Evolutionary conservation across 2,329 filamentous ascomycete genomes (phyloP), one percentile per base, ranked within the genome.

Genomic region (Escovopsis sp.): DNA sequence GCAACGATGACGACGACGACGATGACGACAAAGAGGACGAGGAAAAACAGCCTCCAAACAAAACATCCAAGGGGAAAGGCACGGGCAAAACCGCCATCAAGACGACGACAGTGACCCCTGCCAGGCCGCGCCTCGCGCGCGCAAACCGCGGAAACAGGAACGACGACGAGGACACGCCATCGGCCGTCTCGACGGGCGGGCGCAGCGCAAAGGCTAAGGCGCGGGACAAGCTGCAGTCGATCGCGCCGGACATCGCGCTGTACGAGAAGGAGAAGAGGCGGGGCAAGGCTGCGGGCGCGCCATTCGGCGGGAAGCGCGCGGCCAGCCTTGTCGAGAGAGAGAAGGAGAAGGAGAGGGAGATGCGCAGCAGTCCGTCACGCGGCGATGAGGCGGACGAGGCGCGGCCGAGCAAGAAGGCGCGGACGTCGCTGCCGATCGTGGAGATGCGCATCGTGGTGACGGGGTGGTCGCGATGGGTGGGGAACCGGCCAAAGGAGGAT

Each of bases 241-340:
- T 88, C 38, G 86, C 83, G 1, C 72, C 79, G 1, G 90, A 98
- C 50, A 86, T 96, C 49, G 79, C 79, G 2, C 63, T 92, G 23
- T 98, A 90, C 49, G 81, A 96, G 50, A 94, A 90, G 52, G 90
- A 98, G 59, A 85, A 73, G 63, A 94, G 93, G 61, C 76, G 90
- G 15, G 50, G 52, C 41, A 73, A 68, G 43, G 57, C 62, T 34
- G 63, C 52, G 3, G 21, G 21, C 21, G 55, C 58, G 2, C 63
- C 67, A 0, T 79, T 72, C 65, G 74, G 75, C 17, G 74, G 74
- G 16, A 77, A 75, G 48, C 63, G 72, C 34, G 74, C 74, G 1
- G 66, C 72, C 3, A 69, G 76, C 36, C 55, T 63, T 39, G 61
- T 70, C 14, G 21, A n/a, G n/a, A n/a, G n/a, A n/a, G n/a, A n/a